A percentile compares a stretch with the other conserved stretches of the same genome.
These are phyloP conservation scores for Xanthoceras sorbifolium DNA, from an alignment of 345 rosid genomes.

Conservation along the genomic window DNA sequence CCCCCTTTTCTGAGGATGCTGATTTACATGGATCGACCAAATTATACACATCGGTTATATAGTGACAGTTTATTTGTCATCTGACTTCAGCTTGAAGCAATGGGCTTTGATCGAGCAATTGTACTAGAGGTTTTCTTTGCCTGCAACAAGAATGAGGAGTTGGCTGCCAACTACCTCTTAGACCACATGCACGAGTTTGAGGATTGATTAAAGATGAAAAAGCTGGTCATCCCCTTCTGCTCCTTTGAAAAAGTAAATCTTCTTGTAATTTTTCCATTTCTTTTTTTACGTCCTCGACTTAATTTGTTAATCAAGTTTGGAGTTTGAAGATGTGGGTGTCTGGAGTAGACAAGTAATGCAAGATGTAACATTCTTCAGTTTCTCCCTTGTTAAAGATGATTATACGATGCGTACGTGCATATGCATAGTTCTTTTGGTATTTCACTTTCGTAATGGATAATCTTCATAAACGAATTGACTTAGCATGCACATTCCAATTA, in stretches of 20 bases:
- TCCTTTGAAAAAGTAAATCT: not conserved
- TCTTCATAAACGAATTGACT: not conserved
- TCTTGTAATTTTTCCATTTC: not conserved
- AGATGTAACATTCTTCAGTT: conserved; percentile 15
- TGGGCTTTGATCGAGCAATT: conserved; percentile 83
- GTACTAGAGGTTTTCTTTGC: conserved; percentile 88
- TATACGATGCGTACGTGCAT: not conserved
- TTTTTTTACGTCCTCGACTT: not conserved
- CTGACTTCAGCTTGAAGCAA: conserved; percentile 72
- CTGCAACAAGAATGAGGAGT: conserved; percentile 93
- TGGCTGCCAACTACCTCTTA: conserved; percentile 90
- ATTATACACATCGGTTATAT: not conserved
- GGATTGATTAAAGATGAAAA: conserved; percentile 49
- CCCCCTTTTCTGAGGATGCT: not conserved
- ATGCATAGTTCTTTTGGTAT: not conserved
- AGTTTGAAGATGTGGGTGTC: conserved; percentile 13
- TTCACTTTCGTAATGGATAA: not conserved
- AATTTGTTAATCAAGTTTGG: conserved; percentile 8
- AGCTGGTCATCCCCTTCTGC: conserved; percentile 9
- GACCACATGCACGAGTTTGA: conserved; percentile 92
- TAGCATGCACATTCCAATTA: not conserved
- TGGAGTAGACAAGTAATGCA: conserved; percentile 16
- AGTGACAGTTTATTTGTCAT: not conserved
- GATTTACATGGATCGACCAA: not conserved
- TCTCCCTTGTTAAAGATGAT: conserved; percentile 11